These are phyloP conservation scores for Leccinum boreale DNA, from an alignment of 768 basidiomycete species.

Conservation along the genomic window DNA sequence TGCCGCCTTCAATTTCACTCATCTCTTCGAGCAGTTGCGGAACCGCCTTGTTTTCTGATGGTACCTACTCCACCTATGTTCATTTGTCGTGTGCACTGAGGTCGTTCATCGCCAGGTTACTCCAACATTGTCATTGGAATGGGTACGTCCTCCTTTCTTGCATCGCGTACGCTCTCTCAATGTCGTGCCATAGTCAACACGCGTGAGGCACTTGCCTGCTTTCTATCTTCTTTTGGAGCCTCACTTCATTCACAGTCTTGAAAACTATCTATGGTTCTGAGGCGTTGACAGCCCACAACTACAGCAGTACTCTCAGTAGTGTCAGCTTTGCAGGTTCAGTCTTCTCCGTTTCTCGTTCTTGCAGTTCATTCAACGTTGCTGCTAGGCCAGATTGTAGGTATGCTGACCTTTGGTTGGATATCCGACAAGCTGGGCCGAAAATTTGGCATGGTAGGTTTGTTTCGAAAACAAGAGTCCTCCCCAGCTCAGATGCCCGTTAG, in stretches of 20 bases:
- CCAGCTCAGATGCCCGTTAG: slow-evolving; percentile 35
- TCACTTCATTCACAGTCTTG: slow-evolving; percentile 47
- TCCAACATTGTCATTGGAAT: slow-evolving; percentile 76
- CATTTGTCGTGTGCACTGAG: not conserved
- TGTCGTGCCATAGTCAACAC: slow-evolving; percentile 54
- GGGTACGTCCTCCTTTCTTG: slow-evolving; percentile 44
- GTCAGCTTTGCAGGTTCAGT: slow-evolving; percentile 76
- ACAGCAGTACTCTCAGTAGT: slow-evolving; percentile 60
- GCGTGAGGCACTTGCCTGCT: slow-evolving; percentile 36
- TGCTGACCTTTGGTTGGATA: slow-evolving; percentile 77
- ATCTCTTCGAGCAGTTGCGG: slow-evolving; percentile 54
- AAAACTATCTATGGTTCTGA: slow-evolving; percentile 64
- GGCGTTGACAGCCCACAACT: slow-evolving; percentile 49
- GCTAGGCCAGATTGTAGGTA: slow-evolving; percentile 80
- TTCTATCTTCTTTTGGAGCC: not conserved
- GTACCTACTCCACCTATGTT: slow-evolving; percentile 32
- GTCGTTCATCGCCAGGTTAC: slow-evolving; percentile 49
- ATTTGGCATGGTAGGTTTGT: slow-evolving; percentile 71
- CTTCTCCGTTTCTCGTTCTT: slow-evolving; percentile 67
- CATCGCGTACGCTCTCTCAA: not conserved
- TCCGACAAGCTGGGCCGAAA: slow-evolving; percentile 87
- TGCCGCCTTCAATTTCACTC: not conserved
- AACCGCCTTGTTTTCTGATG: slow-evolving; percentile 86
- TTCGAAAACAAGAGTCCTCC: not conserved
- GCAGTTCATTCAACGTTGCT: slow-evolving; percentile 63